Evolutionary conservation across 257 asterid species (phyloP).

Genomic region (Capsicum rhomboideum): DNA sequence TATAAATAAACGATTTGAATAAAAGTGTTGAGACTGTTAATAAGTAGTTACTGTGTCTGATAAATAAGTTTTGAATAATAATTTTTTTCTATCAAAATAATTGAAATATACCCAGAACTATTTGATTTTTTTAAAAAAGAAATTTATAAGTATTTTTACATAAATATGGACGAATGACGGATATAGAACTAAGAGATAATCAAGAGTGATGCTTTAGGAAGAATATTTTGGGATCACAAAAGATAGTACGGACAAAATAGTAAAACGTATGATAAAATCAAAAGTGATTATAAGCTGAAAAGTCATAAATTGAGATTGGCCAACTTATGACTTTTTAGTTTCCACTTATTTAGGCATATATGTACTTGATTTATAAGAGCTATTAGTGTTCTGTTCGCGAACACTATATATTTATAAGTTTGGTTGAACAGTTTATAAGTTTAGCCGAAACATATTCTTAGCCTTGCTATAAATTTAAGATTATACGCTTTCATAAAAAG

Average conservation of each 20-base stretch:
- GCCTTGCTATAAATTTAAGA: neutral
- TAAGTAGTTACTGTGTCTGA: too few species aligned
- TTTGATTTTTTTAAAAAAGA: too few species aligned
- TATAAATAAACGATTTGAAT: too few species aligned
- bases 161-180: neutral
- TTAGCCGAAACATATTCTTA: neutral
- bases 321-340: neutral
- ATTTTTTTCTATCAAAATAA: too few species aligned
- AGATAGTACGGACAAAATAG: neutral
- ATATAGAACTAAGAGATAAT: neutral
- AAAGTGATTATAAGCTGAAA: neutral
- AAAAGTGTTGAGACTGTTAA: too few species aligned
- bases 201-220: neutral
- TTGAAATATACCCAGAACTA: too few species aligned
- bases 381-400: neutral
- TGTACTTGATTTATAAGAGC: neutral
- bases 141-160: neutral
- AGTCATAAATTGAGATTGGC: neutral
- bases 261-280: fast-evolving
- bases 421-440: neutral
- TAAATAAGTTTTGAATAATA: too few species aligned
- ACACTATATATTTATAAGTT: neutral
- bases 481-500: neutral
- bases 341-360: neutral
- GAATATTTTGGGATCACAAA: neutral